phyloP scores from a whole-genome alignment of 148 eudicot species.

The Fallopia convolvulus region DNA sequence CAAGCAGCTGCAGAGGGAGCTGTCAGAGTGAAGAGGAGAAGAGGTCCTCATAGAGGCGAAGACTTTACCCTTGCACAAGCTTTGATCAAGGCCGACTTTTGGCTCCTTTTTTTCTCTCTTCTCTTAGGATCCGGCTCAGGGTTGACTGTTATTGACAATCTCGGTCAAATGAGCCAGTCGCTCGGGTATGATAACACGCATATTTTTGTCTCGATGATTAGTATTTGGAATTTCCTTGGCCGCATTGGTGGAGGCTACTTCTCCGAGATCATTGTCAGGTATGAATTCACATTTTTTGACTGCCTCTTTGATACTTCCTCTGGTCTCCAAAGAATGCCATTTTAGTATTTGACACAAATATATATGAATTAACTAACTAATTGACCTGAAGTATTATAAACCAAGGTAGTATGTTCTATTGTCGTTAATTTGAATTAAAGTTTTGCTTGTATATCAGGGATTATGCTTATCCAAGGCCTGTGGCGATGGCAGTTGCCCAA shows the following conservation, averaged over 20 bases:
- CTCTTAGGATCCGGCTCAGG: conserved; percentile 91
- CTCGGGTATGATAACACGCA: conserved; percentile 71
- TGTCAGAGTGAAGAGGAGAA: conserved; percentile 71
- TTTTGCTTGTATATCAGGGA: conserved; percentile 37
- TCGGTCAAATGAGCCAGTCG: conserved; percentile 96
- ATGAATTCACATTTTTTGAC: conserved; percentile 11
- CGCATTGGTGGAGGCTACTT: conserved; percentile 96
- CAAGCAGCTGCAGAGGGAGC: conserved; percentile 97
- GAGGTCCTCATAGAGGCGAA: conserved; percentile 87
- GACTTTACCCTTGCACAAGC: conserved; percentile 82
- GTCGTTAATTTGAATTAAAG: neutral
- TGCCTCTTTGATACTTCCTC: neutral
- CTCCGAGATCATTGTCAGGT: conserved; percentile 86
- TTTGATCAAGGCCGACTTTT: conserved; percentile 86
- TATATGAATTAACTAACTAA: too few relatives aligned
- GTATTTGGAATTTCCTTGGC: conserved; percentile 97
- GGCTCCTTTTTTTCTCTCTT: conserved; percentile 86
- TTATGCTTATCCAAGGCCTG: conserved; percentile 79
- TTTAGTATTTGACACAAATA: neutral
- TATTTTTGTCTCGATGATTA: conserved; percentile 91
- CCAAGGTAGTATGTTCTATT: conserved; percentile 6
- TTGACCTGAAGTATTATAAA: neutral
- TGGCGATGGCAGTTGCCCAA: conserved; percentile 77
- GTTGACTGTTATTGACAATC: conserved; percentile 89
- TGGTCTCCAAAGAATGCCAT: neutral